Evolutionary conservation across 139 green algal genomes (phyloP).

Genomic region (Coelastrella sp.): DNA sequence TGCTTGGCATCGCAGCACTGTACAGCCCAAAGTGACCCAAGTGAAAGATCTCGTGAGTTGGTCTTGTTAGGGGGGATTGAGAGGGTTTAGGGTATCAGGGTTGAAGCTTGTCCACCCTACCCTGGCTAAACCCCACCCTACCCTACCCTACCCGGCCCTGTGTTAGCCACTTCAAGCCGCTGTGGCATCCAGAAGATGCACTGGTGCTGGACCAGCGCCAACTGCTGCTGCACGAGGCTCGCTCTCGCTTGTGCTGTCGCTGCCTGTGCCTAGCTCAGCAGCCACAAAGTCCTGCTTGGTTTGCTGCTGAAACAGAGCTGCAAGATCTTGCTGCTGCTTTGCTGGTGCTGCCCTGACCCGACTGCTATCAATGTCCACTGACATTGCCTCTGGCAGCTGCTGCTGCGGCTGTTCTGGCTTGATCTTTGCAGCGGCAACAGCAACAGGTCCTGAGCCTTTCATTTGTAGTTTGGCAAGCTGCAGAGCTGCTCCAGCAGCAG

Average conservation of each 20-base stretch:
- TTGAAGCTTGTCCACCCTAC: no score
- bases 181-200: slow-evolving; percentile 5
- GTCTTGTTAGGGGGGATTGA: no score
- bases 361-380: background rate
- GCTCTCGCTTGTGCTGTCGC: background rate
- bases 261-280: background rate
- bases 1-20: no score
- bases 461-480: background rate
- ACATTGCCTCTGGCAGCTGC: background rate
- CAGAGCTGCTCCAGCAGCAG: slow-evolving; percentile 27
- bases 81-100: no score
- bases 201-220: background rate
- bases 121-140: no score
- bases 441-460: background rate
- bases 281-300: background rate
- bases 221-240: background rate
- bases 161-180: background rate
- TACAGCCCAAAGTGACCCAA: no score
- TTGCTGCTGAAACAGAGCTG: background rate
- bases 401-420: background rate
- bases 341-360: no score
- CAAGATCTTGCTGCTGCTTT: background rate
- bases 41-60: no score
- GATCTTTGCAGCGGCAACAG: background rate
- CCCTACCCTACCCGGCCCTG: no score